Evolutionary conservation across 306 rosid genomes (phyloP).

Genomic region (Astragalus glycyphyllos): DNA sequence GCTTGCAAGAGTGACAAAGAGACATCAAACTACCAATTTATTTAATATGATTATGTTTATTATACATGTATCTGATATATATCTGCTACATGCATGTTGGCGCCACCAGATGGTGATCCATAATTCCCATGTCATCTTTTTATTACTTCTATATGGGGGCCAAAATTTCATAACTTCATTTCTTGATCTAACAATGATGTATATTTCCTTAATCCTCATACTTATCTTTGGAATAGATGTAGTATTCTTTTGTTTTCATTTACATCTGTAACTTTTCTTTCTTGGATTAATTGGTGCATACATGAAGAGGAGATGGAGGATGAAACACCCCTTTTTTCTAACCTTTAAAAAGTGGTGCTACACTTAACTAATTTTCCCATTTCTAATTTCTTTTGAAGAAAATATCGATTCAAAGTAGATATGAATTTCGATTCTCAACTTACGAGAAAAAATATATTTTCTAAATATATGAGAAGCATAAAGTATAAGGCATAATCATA

Average conservation of each 20-base stretch:
- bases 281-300: background rate
- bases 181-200: constrained; percentile 19
- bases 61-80: constrained; percentile 15
- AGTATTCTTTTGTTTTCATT: background rate
- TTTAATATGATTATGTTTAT: background rate
- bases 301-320: too few species aligned
- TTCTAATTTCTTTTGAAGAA: too few species aligned
- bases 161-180: background rate
- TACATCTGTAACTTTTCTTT: background rate
- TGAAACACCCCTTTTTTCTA: too few species aligned
- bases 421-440: too few species aligned
- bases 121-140: constrained; percentile 13
- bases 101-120: constrained; percentile 26
- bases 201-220: too few species aligned
- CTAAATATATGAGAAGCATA: too few species aligned
- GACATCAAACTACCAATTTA: background rate
- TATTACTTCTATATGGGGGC: background rate
- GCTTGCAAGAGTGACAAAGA: constrained; percentile 10
- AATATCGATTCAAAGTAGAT: too few species aligned
- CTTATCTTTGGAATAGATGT: background rate
- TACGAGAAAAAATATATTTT: too few species aligned
- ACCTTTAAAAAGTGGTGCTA: too few species aligned
- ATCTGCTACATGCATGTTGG: constrained; percentile 43
- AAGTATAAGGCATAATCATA: too few species aligned
- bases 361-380: too few species aligned